Evolutionary conservation across 441 rosid genomes (phyloP).

Genomic region (Pelargonium cotyledonis): DNA sequence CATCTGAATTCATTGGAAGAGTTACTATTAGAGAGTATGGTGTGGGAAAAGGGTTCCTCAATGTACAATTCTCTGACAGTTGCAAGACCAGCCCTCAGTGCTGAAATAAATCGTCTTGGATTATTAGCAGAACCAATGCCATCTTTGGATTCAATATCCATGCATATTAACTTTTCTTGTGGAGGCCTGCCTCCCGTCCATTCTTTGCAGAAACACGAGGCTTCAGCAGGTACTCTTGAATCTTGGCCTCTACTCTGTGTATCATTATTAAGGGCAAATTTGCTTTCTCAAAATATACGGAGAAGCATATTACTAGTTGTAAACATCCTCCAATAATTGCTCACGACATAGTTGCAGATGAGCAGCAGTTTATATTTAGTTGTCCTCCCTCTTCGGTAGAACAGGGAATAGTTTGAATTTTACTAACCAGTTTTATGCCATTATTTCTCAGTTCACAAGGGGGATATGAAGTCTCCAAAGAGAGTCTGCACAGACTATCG

Average conservation of each 20-base stretch:
- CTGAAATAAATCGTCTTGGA: constrained; percentile 69
- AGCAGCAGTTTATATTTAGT: not conserved
- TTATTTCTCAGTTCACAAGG: constrained; percentile 65
- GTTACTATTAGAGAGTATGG: constrained; percentile 95
- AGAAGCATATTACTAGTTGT: not conserved
- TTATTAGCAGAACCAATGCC: constrained; percentile 97
- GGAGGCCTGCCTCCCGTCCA: constrained; percentile 40
- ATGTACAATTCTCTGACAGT: constrained; percentile 89
- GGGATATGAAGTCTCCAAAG: constrained; percentile 83
- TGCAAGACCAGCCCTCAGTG: constrained; percentile 69
- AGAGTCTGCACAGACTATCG: constrained; percentile 62
- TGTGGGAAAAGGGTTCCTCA: constrained; percentile 96
- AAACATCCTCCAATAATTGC: not conserved
- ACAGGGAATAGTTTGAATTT: not conserved
- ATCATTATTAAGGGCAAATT: not conserved
- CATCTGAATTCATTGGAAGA: constrained; percentile 96
- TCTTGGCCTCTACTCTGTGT: not conserved
- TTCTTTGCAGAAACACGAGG: constrained; percentile 53
- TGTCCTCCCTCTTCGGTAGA: not conserved
- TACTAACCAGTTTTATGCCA: not conserved
- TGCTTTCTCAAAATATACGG: not conserved
- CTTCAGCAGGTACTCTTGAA: constrained; percentile 40
- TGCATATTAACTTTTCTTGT: constrained; percentile 55
- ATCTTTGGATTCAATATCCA: constrained; percentile 85
- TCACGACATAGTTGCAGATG: not conserved